phyloP scores from a whole-genome alignment of 441 rosid species.

The Erysimum pusillum region DNA sequence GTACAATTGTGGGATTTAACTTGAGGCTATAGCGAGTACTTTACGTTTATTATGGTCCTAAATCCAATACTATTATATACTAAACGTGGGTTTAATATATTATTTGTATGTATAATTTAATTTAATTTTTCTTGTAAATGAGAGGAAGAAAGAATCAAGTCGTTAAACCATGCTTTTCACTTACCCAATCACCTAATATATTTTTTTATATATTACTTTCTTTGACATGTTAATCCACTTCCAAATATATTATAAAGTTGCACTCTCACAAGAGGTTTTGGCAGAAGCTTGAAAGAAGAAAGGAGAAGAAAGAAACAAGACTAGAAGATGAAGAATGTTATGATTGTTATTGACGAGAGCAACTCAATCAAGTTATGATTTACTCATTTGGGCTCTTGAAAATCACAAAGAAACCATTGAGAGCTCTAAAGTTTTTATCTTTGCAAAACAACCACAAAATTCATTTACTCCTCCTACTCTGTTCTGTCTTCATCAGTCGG shows the following conservation, averaged over 20 bases:
- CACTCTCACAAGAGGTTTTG: constrained; percentile 19
- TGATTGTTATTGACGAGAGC: constrained; percentile 67
- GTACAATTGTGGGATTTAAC: too few relatives aligned
- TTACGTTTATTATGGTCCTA: too few relatives aligned
- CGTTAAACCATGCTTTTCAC: constrained; percentile 38
- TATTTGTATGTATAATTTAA: neutral
- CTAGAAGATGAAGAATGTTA: constrained; percentile 54
- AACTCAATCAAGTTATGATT: constrained; percentile 59
- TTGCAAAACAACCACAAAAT: constrained; percentile 57
- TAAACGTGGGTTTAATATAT: too few relatives aligned
- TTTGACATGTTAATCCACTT: constrained; percentile 24
- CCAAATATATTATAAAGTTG: constrained; percentile 30
- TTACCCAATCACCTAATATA: constrained; percentile 36
- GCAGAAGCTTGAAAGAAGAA: constrained; percentile 23
- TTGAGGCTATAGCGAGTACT: too few relatives aligned
- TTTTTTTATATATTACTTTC: constrained; percentile 2
- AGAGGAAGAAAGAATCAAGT: constrained; percentile 18
- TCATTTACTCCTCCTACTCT: constrained; percentile 24
- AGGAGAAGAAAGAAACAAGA: constrained; percentile 8
- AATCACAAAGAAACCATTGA: constrained; percentile 55
- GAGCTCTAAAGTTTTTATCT: constrained; percentile 49
- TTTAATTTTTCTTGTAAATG: neutral
- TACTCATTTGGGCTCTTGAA: constrained; percentile 61
- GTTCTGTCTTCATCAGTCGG: constrained; percentile 49
- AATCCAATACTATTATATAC: too few relatives aligned